Conservation (phyloP, 2,329 filamentous ascomycete species). For the Penicillium sp. region DNA sequence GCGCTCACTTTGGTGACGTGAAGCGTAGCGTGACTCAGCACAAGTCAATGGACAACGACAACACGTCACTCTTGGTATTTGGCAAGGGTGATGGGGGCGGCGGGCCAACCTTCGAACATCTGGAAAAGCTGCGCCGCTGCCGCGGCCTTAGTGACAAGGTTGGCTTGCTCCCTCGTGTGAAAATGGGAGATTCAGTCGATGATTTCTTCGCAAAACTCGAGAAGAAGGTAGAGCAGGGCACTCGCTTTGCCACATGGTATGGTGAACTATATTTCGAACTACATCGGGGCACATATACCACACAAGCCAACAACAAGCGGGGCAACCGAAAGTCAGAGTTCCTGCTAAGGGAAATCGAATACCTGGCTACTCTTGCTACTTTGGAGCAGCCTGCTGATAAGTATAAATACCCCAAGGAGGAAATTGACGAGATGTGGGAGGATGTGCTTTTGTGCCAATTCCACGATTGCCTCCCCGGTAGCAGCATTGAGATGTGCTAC, state of each 20-base stretch:
- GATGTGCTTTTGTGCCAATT: slow-evolving; percentile 85
- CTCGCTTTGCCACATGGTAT: slow-evolving; percentile 86
- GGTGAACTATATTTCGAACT: slow-evolving; percentile 97
- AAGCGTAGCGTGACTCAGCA: slow-evolving; percentile 82
- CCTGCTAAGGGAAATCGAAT: slow-evolving; percentile 77
- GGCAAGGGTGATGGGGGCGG: slow-evolving; percentile 95
- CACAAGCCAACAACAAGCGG: slow-evolving; percentile 91
- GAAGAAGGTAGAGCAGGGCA: slow-evolving; percentile 58
- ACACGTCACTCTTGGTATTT: slow-evolving; percentile 82
- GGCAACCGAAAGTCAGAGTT: slow-evolving; percentile 84
- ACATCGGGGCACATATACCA: slow-evolving; percentile 93
- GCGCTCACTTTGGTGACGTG: slow-evolving; percentile 89
- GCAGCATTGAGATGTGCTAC: slow-evolving; percentile 95
- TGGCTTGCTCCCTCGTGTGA: slow-evolving; percentile 73
- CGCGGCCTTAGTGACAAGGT: slow-evolving; percentile 83
- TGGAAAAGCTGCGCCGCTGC: slow-evolving; percentile 88
- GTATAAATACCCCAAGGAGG: slow-evolving; percentile 85
- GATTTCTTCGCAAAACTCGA: slow-evolving; percentile 85
- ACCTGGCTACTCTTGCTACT: slow-evolving; percentile 75
- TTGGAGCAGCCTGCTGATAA: slow-evolving; percentile 50
- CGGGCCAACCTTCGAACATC: slow-evolving; percentile 83
- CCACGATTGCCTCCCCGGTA: slow-evolving; percentile 92
- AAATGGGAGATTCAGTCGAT: slow-evolving; percentile 82
- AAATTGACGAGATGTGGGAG: slow-evolving; percentile 97
- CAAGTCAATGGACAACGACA: slow-evolving; percentile 90